Conservation (phyloP, 805 yeast genomes). For the Metschnikowia corniflorae region DNA sequence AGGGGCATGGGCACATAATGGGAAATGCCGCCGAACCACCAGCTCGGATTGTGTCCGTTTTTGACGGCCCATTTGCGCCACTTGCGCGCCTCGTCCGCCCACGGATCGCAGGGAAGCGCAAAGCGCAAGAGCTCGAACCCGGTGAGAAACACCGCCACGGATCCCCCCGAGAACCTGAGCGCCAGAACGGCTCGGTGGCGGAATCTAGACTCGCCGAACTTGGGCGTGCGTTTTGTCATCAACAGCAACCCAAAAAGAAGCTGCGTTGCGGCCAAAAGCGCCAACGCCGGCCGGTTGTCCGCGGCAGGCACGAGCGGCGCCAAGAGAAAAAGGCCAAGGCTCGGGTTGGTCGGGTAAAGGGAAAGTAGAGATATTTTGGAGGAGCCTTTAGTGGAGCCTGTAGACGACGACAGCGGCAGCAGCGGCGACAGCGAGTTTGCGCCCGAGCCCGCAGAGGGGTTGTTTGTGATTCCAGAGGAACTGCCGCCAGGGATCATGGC, state of each 20-base stretch:
- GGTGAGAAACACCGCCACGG: slow-evolving; percentile 48
- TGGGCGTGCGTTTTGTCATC: slow-evolving; percentile 13
- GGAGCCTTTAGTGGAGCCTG: background rate
- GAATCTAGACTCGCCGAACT: slow-evolving; percentile 13
- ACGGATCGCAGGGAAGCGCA: slow-evolving; percentile 53
- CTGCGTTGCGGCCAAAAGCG: slow-evolving; percentile 51
- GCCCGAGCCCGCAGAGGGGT: background rate
- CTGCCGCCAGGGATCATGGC: slow-evolving; percentile 3
- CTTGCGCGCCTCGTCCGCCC: slow-evolving; percentile 62
- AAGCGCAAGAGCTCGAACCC: slow-evolving; percentile 56
- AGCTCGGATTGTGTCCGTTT: slow-evolving; percentile 46
- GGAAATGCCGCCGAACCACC: slow-evolving; percentile 68
- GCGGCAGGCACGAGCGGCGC: slow-evolving; percentile 75
- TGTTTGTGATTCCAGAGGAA: background rate
- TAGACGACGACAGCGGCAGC: slow-evolving; percentile 2
- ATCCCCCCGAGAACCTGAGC: slow-evolving; percentile 11
- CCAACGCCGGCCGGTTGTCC: slow-evolving; percentile 55
- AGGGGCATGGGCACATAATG: slow-evolving; percentile 50
- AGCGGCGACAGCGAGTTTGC: background rate
- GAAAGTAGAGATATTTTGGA: background rate
- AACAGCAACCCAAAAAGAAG: slow-evolving; percentile 42
- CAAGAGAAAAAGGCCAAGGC: slow-evolving; percentile 58
- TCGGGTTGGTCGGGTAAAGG: slow-evolving; percentile 41
- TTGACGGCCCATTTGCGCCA: slow-evolving; percentile 50
- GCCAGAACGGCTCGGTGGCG: slow-evolving; percentile 8